Conservation (phyloP, 495 filamentous ascomycete species). For the Lepraria neglecta region DNA sequence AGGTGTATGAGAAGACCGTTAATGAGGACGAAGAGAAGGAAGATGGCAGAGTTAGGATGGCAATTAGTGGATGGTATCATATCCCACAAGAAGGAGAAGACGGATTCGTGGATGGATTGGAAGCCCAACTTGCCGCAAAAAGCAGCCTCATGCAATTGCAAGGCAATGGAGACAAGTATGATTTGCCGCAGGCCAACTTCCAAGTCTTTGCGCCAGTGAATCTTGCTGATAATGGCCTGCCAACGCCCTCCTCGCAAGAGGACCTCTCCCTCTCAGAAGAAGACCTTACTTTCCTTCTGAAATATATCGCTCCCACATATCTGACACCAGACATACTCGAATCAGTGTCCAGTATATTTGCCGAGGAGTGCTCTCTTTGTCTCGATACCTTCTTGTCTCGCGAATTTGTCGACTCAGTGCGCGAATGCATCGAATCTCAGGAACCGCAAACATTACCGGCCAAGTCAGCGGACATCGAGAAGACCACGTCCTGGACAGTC, state of each 20-base stretch:
- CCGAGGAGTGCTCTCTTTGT: conserved; percentile 72
- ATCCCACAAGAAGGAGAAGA: conserved; percentile 94
- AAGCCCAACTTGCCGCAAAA: conserved; percentile 77
- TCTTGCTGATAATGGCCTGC: conserved; percentile 34
- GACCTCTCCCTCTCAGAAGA: conserved; percentile 57
- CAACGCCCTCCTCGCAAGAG: conserved; percentile 28
- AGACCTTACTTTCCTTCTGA: conserved; percentile 79
- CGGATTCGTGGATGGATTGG: conserved; percentile 83
- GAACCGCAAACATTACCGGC: conserved; percentile 45
- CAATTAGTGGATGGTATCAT: conserved; percentile 99
- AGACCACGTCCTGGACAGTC: conserved; percentile 56
- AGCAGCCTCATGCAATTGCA: conserved; percentile 88
- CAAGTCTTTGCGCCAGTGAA: conserved; percentile 41
- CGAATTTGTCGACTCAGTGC: conserved; percentile 65
- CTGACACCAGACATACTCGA: conserved; percentile 92
- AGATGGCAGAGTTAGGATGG: conserved; percentile 78
- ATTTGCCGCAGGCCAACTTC: conserved; percentile 64
- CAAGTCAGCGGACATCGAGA: conserved; percentile 51
- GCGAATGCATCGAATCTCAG: conserved; percentile 58
- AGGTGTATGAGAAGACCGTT: conserved; percentile 71
- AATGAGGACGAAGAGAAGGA: conserved; percentile 45
- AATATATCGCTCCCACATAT: conserved; percentile 83
- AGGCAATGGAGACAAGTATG: conserved; percentile 80
- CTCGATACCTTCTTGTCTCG: conserved; percentile 69
- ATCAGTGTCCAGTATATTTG: conserved; percentile 68